These are phyloP conservation scores for Mrakia gelida DNA, from an alignment of 768 basidiomycete genomes.

Conservation along the genomic window DNA sequence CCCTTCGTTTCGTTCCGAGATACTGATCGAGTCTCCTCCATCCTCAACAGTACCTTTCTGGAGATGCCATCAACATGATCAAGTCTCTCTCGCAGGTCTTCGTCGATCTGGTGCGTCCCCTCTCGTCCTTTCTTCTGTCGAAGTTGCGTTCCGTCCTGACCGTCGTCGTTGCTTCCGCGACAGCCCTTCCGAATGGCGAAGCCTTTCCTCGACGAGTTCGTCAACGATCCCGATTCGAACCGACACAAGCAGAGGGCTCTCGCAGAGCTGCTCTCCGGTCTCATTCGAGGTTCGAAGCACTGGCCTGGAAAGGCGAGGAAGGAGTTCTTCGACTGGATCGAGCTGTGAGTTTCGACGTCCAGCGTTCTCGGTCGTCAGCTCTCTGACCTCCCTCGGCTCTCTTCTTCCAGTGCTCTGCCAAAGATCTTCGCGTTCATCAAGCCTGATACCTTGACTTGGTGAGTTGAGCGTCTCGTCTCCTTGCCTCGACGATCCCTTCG, in stretches of 20 bases:
- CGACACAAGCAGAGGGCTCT: conserved; percentile 80
- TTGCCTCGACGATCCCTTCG: conserved; percentile 43
- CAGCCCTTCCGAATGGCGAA: conserved; percentile 49
- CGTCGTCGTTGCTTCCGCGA: background rate
- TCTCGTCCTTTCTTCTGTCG: conserved; percentile 42
- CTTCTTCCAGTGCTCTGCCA: conserved; percentile 47
- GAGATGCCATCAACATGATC: conserved; percentile 40
- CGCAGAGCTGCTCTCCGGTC: conserved; percentile 72
- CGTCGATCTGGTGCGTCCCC: conserved; percentile 55
- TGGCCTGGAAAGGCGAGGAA: conserved; percentile 60
- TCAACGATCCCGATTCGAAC: conserved; percentile 52
- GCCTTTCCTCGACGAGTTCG: conserved; percentile 56
- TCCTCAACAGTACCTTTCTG: conserved; percentile 18
- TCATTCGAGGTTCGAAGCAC: conserved; percentile 78
- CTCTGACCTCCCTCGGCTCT: background rate
- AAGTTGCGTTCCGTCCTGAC: background rate
- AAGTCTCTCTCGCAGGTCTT: conserved; percentile 64
- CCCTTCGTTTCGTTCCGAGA: background rate
- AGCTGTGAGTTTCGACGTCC: conserved; percentile 43
- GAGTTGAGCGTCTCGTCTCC: conserved; percentile 59
- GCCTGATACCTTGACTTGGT: conserved; percentile 74
- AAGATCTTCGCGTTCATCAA: conserved; percentile 69
- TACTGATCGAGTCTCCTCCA: background rate
- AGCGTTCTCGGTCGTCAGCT: background rate
- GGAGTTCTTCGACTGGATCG: conserved; percentile 69